Conservation (phyloP, 2,329 filamentous ascomycete genomes). For the Aspergillus puulaauensis region DNA sequence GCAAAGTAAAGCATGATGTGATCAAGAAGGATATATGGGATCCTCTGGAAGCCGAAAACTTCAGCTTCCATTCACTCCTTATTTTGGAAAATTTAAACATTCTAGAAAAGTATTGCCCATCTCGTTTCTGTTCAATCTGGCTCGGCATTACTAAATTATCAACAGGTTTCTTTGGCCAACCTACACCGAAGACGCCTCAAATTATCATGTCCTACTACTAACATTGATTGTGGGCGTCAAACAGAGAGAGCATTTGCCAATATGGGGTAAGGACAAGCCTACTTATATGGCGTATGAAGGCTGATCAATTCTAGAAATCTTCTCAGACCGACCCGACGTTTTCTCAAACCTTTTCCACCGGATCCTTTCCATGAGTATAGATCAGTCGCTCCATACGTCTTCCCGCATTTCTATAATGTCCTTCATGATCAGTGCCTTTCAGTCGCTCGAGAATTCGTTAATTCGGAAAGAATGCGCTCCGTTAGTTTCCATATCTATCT, state of each 20-base stretch:
- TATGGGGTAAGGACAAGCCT: slow-evolving; percentile 68
- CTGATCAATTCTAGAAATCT: slow-evolving; percentile 60
- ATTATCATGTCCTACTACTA: slow-evolving; percentile 86
- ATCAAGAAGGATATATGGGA: slow-evolving; percentile 90
- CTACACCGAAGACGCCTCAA: slow-evolving; percentile 83
- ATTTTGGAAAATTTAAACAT: slow-evolving; percentile 87
- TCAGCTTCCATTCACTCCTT: slow-evolving; percentile 73
- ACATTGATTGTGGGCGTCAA: slow-evolving; percentile 85
- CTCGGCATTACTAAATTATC: slow-evolving; percentile 19
- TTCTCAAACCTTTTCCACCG: slow-evolving; percentile 90
- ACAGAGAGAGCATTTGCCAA: slow-evolving; percentile 78
- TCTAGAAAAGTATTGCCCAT: slow-evolving; percentile 66
- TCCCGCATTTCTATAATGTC: slow-evolving; percentile 81
- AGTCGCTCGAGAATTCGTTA: slow-evolving; percentile 83
- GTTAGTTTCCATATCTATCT: slow-evolving; percentile 89
- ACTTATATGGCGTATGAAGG: background rate
- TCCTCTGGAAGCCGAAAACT: slow-evolving; percentile 75
- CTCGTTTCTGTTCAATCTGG: background rate
- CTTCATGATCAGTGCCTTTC: slow-evolving; percentile 89
- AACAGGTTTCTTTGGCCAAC: slow-evolving; percentile 88
- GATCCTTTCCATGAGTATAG: slow-evolving; percentile 80
- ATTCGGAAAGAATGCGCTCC: slow-evolving; percentile 96
- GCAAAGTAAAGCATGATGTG: slow-evolving; percentile 76
- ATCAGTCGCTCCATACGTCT: slow-evolving; percentile 62
- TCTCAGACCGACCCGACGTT: slow-evolving; percentile 72